Percentiles rank a stretch among this genome's conserved stretches.
phyloP scores from a whole-genome alignment of 2,329 filamentous ascomycete genomes.

The Colletotrichum karsti region DNA sequence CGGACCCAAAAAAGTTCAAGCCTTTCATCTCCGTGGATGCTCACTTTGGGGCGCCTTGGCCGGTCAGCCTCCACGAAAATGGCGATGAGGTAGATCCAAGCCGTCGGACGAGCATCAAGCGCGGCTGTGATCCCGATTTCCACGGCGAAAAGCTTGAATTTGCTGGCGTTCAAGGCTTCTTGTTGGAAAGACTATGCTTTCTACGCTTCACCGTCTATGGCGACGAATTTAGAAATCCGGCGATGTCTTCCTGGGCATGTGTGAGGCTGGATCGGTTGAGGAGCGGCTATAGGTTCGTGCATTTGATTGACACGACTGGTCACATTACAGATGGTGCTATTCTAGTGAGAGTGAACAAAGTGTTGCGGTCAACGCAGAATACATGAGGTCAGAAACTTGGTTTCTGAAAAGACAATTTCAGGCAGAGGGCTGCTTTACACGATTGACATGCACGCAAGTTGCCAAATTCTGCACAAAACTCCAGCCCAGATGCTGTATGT shows the following conservation, averaged over 20 bases:
- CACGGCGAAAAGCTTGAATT: conserved; percentile 66
- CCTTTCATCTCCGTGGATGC: conserved; percentile 87
- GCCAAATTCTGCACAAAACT: too few species aligned
- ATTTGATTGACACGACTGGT: conserved; percentile 75
- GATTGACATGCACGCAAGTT: too few species aligned
- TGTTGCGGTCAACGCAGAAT: too few species aligned
- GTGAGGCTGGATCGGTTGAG: conserved; percentile 84
- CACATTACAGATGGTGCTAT: conserved; percentile 74
- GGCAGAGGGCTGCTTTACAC: too few species aligned
- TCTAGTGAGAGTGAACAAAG: conserved; percentile 80
- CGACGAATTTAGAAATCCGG: conserved; percentile 78
- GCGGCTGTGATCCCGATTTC: conserved; percentile 73
- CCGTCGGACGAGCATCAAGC: conserved; percentile 60
- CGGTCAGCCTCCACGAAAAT: too few species aligned
- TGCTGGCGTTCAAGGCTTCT: conserved; percentile 60
- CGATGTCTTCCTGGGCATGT: conserved; percentile 90
- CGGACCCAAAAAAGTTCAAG: conserved; percentile 73
- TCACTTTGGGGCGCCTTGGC: too few species aligned
- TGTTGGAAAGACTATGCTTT: conserved; percentile 76
- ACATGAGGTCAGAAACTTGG: too few species aligned
- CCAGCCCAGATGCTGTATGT: too few species aligned
- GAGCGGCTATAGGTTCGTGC: conserved; percentile 80
- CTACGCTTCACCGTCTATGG: conserved; percentile 88
- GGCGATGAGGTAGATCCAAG: too few species aligned
- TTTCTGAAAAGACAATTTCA: too few species aligned